Conservation (phyloP, 306 rosid species). For the Casuarina equisetifolia region DNA sequence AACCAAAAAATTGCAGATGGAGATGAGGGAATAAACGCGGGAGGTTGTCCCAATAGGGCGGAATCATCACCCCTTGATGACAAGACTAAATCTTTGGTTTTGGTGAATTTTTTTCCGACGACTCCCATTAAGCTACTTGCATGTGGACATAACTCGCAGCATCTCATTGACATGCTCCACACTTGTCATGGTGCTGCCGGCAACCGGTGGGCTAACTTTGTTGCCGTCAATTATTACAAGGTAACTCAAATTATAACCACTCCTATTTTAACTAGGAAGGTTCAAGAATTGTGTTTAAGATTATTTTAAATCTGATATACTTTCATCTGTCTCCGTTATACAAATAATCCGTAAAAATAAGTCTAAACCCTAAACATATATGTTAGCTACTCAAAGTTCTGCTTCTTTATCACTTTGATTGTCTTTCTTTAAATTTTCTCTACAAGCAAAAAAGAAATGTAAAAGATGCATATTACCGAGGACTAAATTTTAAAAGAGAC, state of each 20-base stretch:
- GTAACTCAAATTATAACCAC: slow-evolving; percentile 17
- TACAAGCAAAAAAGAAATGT: too few species aligned
- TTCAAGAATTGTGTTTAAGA: too few species aligned
- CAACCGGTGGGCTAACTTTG: slow-evolving; percentile 75
- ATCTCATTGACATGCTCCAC: slow-evolving; percentile 50
- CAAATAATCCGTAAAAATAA: too few species aligned
- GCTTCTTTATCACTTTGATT: too few species aligned
- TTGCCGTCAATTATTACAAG: slow-evolving; percentile 75
- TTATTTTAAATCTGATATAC: too few species aligned
- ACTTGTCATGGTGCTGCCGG: slow-evolving; percentile 72
- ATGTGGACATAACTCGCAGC: slow-evolving; percentile 57
- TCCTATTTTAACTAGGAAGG: too few species aligned
- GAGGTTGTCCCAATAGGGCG: slow-evolving; percentile 71
- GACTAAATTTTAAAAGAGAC: too few species aligned
- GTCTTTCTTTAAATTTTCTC: background rate
- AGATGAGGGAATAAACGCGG: slow-evolving; percentile 64
- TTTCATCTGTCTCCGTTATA: too few species aligned
- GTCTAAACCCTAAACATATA: too few species aligned
- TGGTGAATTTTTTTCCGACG: slow-evolving; percentile 65
- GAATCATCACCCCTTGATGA: slow-evolving; percentile 71
- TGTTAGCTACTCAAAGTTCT: too few species aligned
- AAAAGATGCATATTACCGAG: too few species aligned
- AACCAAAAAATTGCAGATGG: slow-evolving; percentile 59
- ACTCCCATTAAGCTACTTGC: slow-evolving; percentile 48
- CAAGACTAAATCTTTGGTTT: slow-evolving; percentile 65